Evolutionary conservation across 495 filamentous ascomycete genomes (phyloP).

Genomic region (Aspergillus saccharolyticus): DNA sequence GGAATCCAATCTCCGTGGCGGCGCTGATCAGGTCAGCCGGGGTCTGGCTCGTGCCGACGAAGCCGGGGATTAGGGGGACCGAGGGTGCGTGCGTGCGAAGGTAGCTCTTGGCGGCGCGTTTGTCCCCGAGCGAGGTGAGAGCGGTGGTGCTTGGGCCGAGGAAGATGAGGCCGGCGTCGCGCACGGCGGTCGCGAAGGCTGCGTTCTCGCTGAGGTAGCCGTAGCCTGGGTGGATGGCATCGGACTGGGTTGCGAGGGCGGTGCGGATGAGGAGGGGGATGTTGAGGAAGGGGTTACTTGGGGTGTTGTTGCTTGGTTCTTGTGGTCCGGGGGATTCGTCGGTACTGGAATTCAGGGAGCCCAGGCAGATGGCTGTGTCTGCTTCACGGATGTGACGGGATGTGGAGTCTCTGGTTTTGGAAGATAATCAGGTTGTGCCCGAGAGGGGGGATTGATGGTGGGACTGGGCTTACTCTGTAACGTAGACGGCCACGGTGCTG

Average conservation of each 20-base stretch:
- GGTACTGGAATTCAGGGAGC: no score
- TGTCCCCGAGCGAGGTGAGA: slow-evolving; percentile 53
- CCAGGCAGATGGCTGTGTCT: no score
- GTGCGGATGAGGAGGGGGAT: slow-evolving; percentile 47
- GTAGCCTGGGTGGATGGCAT: slow-evolving; percentile 54
- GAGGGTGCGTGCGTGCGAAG: slow-evolving; percentile 30
- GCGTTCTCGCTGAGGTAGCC: slow-evolving; percentile 57
- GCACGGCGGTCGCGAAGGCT: slow-evolving; percentile 46
- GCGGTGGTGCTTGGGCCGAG: slow-evolving; percentile 49
- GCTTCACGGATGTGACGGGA: no score
- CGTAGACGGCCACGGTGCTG: no score
- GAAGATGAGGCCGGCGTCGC: slow-evolving; percentile 47
- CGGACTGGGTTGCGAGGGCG: slow-evolving; percentile 33
- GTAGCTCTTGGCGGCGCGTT: slow-evolving; percentile 46
- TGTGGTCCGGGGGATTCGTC: no score
- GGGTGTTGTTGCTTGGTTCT: neutral
- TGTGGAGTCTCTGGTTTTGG: no score
- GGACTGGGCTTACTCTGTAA: no score
- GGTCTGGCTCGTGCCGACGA: no score
- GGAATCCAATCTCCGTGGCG: neutral
- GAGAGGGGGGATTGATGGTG: no score
- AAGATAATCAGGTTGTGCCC: no score
- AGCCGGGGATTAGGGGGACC: slow-evolving; percentile 52
- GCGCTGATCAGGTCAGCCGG: no score
- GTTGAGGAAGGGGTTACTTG: neutral